These are phyloP conservation scores for Antitrichia curtipendula DNA, from an alignment of 225 moss, liverwort and hornwort genomes.

Conservation along the genomic window DNA sequence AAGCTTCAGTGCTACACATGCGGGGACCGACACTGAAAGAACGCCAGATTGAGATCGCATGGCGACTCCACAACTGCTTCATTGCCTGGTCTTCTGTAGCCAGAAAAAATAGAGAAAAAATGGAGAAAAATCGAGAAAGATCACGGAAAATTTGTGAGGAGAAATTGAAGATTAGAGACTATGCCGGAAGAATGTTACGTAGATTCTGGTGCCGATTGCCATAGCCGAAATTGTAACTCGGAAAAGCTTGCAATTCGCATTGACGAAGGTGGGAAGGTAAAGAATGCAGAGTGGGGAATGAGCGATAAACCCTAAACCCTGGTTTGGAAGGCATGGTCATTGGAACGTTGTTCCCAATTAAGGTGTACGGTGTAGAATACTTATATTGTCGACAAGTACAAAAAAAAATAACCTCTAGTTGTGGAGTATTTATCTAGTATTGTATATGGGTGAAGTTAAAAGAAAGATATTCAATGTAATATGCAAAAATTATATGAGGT, in stretches of 20 bases:
- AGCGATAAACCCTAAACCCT: constrained; percentile 3
- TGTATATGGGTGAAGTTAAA: not conserved
- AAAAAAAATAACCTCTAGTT: not conserved
- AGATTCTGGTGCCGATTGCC: not conserved
- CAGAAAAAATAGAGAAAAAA: not conserved
- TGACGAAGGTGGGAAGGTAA: not conserved
- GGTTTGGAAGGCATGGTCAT: not conserved
- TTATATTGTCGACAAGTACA: too few species aligned
- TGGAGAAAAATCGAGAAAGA: not conserved
- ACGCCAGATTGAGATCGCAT: constrained; percentile 8
- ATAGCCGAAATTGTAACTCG: not conserved
- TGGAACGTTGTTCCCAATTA: not conserved
- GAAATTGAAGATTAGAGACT: not conserved
- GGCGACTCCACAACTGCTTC: constrained; percentile 24
- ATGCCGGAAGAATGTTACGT: not conserved
- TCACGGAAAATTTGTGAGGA: not conserved
- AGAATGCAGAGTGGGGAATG: not conserved
- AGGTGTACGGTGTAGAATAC: not conserved
- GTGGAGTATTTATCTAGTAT: not conserved
- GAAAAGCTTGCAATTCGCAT: not conserved
- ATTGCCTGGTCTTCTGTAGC: not conserved
- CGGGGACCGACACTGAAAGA: not conserved
- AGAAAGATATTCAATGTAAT: not conserved
- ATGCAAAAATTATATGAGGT: not conserved
- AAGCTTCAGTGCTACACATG: constrained; percentile 8